Conservation (phyloP, 1,284 basidiomycete species). For the Retiboletus fuscus region DNA sequence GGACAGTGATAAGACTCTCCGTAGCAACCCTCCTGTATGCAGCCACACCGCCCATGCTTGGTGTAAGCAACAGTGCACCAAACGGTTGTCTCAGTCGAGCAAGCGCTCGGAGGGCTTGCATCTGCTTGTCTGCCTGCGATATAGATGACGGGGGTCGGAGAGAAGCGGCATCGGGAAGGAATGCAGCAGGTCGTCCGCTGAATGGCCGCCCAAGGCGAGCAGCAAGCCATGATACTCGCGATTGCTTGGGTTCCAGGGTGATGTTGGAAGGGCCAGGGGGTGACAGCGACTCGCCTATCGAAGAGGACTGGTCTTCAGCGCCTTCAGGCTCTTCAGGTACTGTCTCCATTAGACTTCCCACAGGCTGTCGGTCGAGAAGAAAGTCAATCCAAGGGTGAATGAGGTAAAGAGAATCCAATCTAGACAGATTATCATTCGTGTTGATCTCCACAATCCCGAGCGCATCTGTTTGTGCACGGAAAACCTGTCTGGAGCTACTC, state of each 20-base stretch:
- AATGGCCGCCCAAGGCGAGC: background rate
- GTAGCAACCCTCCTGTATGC: too few relatives aligned
- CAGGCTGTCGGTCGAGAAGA: slow-evolving; percentile 3
- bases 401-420: too few relatives aligned
- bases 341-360: background rate
- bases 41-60: too few relatives aligned
- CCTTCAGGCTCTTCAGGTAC: background rate
- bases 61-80: too few relatives aligned
- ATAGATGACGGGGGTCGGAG: background rate
- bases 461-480: background rate
- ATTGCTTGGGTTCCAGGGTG: background rate
- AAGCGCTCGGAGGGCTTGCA: too few relatives aligned
- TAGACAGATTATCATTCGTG: background rate
- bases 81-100: too few relatives aligned
- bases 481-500: background rate
- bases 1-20: too few relatives aligned
- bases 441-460: slow-evolving; percentile 14
- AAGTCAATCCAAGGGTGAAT: slow-evolving; percentile 23
- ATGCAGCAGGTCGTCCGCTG: background rate
- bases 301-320: background rate
- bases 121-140: too few relatives aligned
- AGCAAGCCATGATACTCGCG: background rate
- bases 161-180: background rate
- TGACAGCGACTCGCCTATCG: background rate
- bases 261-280: too few relatives aligned